Evolutionary conservation across 495 filamentous ascomycete species (phyloP), one percentile per base, ranked within the genome.

Genomic region (Apodospora peruviana): DNA sequence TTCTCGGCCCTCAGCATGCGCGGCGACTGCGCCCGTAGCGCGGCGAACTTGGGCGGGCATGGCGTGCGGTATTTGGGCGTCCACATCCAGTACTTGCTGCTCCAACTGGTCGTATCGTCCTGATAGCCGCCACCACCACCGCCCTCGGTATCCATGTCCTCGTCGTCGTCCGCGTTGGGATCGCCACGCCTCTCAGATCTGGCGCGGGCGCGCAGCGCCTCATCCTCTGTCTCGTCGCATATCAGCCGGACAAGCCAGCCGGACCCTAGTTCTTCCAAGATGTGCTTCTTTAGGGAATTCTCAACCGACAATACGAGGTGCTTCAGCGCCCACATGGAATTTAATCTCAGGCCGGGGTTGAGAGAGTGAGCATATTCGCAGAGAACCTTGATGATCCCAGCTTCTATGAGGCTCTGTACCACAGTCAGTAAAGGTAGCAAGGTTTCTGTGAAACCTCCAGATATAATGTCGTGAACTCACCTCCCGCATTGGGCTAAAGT

Each of bases 311-410:
- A 74, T 5, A 93, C 84, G 23, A 96, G 68, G 66, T 96, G 88
- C 58, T 96, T 97, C 40, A 98, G 72, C 17, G 89, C 90, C 93
- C 93, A 97, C 9, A 98, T 65, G 8, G 89, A 87, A 52, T 89
- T 87, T 11, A 93, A 73, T 39, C 86, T 78, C 35, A 97, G 65
- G 20, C 79, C 80, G 5, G 82, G 73, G 57, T 88, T 84, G 46
- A 76, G 68, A 3, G 86, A 90, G 62, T 86, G 87, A 0, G 90
- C 90, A 60, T 95, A 88, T 57, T 87, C 81, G 54, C 89, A 95
- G 4, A 97, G 68, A 4, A 84, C 77, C 43, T 83, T 83, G 36
- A 95, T 69, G 9, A 89, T 79, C n/a, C 89, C 90, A 10, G 75
- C 80, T 19, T 86, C 78, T 12, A 90, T 70, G 84, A 14, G 77